Conservation (phyloP, 352 stramenopile genomes). For the Globisporangium canariense region DNA sequence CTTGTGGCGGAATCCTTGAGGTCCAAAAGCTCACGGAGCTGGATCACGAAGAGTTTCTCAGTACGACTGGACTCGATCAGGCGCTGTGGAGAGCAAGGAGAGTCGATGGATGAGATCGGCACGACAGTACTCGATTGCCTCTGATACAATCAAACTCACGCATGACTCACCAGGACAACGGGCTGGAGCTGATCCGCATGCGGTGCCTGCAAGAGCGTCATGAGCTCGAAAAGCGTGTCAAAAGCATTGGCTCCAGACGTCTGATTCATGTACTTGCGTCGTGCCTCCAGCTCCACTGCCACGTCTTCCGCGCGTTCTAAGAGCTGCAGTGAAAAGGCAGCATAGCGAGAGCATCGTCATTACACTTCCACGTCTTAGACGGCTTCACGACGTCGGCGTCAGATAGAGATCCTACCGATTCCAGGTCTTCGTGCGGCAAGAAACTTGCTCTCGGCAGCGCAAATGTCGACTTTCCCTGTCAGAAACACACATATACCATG, state of each 20-base stretch:
- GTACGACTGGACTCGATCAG: constrained; percentile 12
- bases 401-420: not conserved
- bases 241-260: not conserved
- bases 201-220: constrained; percentile 12
- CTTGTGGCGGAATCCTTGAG: constrained; percentile 3
- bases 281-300: constrained; percentile 5
- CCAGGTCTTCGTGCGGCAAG: constrained; percentile 5
- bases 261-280: constrained; percentile 13
- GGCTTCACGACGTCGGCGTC: not conserved
- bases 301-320: constrained; percentile 9
- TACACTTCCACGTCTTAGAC: too few relatives aligned
- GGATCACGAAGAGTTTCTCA: constrained; percentile 9
- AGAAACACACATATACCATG: not conserved
- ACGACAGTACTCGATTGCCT: too few relatives aligned
- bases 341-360: too few relatives aligned
- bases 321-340: not conserved
- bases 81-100: not conserved
- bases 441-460: not conserved
- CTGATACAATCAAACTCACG: not conserved
- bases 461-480: not conserved
- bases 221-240: constrained; percentile 16
- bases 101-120: too few relatives aligned
- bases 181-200: constrained; percentile 11
- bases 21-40: constrained; percentile 16
- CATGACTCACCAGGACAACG: constrained; percentile 10